Base-by-base conservation (phyloP, 306 rosid species). In the Ormosia emarginata region DNA sequence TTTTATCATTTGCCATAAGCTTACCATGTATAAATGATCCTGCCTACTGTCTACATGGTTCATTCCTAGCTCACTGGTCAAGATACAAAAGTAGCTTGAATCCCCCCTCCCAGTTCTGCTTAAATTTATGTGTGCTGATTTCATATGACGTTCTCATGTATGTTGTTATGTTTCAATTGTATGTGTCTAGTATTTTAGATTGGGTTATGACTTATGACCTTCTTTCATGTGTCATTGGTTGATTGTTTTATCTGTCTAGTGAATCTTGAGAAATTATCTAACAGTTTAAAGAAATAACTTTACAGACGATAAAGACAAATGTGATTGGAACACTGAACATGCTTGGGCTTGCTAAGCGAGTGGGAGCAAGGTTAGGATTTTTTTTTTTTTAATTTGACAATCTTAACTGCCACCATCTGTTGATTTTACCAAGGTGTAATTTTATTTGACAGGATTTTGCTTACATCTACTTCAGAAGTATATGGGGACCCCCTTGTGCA, bases 291-390 rank as follows among this genome's bases (percentile, higher is more conserved):
- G 50, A 15, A 62, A 37, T 83, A 79, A 70, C 74, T 69, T 70
- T 76, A 50, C 97, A 94, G 98, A 94, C 98, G 11, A 94, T 91
- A 82, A 93, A 93, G 88, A 93, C 97, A 65, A 93, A 93, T 85
- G 97, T 93, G 65, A 93, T 93, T 40, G 97, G 97, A 81, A 94
- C 98, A 3, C 68, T 94, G 83, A 94, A 94, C 82, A 92, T 94
- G 98, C 94, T 94, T 71, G 98, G 98, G 73, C 98, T 94, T 71
- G 98, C 98, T 41, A 94, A 94, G 91, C 93, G 98, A 43, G 98
- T 94, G 55, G 98, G 98, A 76, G 98, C 98, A 32, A 91, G 98
- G 98, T 92, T 75, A 14, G 69, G 34, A 63, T 15, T 67, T 57
- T 11, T 33, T 70, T 44, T 15, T 32, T 67, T 24, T 47, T n/a